Percentiles rank a stretch among this genome's conserved stretches.
Conservation (phyloP, 23 red algal species). For the Chondrus crispus region DNA sequence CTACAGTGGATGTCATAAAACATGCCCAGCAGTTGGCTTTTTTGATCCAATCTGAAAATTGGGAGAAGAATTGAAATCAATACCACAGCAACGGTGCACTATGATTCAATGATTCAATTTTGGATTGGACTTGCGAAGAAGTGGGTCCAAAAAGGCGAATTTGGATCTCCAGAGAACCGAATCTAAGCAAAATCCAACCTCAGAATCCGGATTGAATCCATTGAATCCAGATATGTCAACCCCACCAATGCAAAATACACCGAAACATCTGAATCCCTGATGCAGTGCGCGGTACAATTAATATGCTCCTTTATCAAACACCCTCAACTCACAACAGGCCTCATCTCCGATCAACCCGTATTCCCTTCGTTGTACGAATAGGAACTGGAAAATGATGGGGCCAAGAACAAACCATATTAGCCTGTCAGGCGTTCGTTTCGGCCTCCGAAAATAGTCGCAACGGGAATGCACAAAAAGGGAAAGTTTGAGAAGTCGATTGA, state of each 20-base stretch:
- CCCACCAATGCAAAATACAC: not conserved
- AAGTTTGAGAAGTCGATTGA: not conserved
- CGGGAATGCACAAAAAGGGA: not conserved
- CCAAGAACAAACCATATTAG: not conserved
- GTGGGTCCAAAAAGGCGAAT: not conserved
- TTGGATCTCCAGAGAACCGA: not conserved
- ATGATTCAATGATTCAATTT: not conserved
- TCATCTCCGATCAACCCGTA: not conserved
- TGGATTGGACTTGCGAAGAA: not conserved
- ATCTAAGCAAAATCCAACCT: not conserved
- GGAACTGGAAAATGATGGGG: not conserved
- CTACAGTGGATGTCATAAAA: too few relatives aligned
- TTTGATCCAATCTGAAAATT: not conserved
- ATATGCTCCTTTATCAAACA: not conserved
- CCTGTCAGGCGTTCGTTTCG: not conserved
- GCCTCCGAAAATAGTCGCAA: not conserved
- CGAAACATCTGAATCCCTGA: not conserved
- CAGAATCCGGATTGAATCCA: not conserved
- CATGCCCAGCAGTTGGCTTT: not conserved
- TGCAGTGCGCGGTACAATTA: not conserved
- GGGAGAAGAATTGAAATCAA: not conserved
- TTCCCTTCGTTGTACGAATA: not conserved
- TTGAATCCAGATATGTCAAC: not conserved
- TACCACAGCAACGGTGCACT: not conserved
- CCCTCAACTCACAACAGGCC: not conserved